Percentiles rank a stretch among this genome's conserved stretches.
Conservation (phyloP, 2,329 filamentous ascomycete genomes). For the Basipetospora chlamydospora region DNA sequence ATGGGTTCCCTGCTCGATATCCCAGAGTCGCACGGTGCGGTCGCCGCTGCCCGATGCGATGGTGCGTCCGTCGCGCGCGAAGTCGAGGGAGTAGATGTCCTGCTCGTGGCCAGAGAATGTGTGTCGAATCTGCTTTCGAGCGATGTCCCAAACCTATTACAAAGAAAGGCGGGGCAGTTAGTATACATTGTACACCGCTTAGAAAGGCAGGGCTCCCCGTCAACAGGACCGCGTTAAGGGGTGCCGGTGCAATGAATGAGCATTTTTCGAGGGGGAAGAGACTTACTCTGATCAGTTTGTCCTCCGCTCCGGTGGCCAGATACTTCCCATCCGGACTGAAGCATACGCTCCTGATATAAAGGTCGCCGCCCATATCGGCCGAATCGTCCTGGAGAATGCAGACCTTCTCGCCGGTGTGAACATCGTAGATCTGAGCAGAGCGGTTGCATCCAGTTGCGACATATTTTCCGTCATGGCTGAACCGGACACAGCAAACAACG, state of each 20-base stretch:
- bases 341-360: conserved; percentile 96
- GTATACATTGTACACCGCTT: no score
- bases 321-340: conserved; percentile 95
- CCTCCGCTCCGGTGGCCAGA: conserved; percentile 89
- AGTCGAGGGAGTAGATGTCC: conserved; percentile 95
- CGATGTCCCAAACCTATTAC: conserved; percentile 83
- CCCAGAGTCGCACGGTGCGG: conserved; percentile 88
- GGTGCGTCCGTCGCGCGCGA: conserved; percentile 79
- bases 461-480: conserved; percentile 89
- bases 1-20: conserved; percentile 72
- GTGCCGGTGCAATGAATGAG: no score
- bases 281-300: conserved; percentile 87
- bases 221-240: no score
- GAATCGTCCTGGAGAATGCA: conserved; percentile 81
- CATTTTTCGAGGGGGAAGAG: not conserved
- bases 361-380: conserved; percentile 74
- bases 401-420: conserved; percentile 71
- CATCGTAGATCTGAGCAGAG: conserved; percentile 98
- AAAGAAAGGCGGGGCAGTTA: no score
- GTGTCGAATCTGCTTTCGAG: conserved; percentile 67
- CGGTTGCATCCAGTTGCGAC: conserved; percentile 95
- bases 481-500: conserved; percentile 94
- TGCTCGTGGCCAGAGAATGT: conserved; percentile 96
- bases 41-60: conserved; percentile 95
- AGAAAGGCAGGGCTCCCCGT: no score